Evolutionary conservation across 352 stramenopile genomes (phyloP), one percentile per base, ranked within the genome.

Genomic region (Phytopythium helicoides): DNA sequence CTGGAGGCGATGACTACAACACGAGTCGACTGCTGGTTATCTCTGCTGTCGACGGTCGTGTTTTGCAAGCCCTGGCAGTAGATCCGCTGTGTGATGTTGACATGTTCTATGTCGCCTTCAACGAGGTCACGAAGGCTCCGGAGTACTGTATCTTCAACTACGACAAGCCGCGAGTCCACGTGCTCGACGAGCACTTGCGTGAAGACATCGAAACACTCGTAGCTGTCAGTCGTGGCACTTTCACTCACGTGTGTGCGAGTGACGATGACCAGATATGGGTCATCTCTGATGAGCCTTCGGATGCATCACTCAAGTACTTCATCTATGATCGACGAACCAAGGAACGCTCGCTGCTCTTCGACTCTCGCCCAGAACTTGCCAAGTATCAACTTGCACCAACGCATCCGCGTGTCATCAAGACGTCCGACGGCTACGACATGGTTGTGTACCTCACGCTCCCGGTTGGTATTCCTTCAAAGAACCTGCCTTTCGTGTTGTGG

Each of bases 191-290:
- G 14, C 16, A 12, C 11, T n/a, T 74, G 18, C 60, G 62, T 15
- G 28, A 33, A 11, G 71, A 81, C 51, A 51, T 81, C 16, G 62
- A 66, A 47, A 44, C 36, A 0, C 33, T 81, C 31, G 21, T 66
- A 10, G 31, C 49, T 16, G 11, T 63, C 11, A 26, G 28, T 12
- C 18, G 44, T 3, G 64, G 71, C 21, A 44, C 58, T 21, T 71
- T 75, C 19, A 63, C 41, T 62, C 58, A 70, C 19, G 63, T 71
- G 23, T 68, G 60, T 22, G 58, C 45, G 6, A 71, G 56, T 25
- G 61, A 62, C 12, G 66, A 80, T 56, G 81, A 94, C 48, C 50
- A 66, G 21, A 81, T 76, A 15, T 95, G 79, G 81, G 65, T 78
- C 19, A 81, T 58, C 55, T 56, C 48, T 18, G 74, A 73, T 22